Conservation (phyloP, 768 basidiomycete species). For the Leccinum disarticulatum region DNA sequence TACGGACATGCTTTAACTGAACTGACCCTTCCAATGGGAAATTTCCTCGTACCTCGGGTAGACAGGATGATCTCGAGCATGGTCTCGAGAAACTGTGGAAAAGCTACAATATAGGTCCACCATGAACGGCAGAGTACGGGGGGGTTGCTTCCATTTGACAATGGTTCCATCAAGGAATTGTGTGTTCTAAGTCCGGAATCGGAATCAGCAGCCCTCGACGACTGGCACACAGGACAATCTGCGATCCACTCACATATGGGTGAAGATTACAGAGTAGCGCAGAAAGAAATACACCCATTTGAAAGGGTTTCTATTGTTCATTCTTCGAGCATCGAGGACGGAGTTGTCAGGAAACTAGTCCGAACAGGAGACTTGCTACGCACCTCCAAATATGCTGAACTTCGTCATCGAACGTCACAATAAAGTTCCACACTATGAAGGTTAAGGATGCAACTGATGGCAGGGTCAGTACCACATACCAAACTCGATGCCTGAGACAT, state of each 20-base stretch:
- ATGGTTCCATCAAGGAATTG: conserved; percentile 7
- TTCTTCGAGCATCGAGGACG: conserved; percentile 14
- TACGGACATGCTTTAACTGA: conserved; percentile 2
- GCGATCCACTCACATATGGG: conserved; percentile 19
- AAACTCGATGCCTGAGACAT: not conserved
- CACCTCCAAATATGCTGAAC: conserved; percentile 19
- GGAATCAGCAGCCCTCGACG: too few relatives aligned
- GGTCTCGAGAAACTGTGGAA: conserved; percentile 10
- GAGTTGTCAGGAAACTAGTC: not conserved
- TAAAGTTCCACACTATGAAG: conserved; percentile 12
- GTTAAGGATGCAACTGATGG: conserved; percentile 13
- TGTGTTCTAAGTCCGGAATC: conserved; percentile 12
- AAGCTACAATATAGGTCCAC: conserved; percentile 2
- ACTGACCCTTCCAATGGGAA: not conserved
- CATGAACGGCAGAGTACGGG: conserved; percentile 10
- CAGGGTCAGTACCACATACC: conserved; percentile 2
- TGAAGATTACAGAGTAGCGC: conserved; percentile 24
- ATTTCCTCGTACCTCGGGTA: conserved; percentile 11
- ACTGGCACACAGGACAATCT: not conserved
- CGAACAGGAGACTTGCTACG: not conserved
- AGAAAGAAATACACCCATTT: conserved; percentile 35
- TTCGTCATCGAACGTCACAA: conserved; percentile 21
- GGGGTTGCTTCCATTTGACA: conserved; percentile 15
- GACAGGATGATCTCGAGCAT: conserved; percentile 20
- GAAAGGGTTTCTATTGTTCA: conserved; percentile 18